Evolutionary conservation across 1,139 yeast genomes (phyloP), one percentile per base, ranked within the genome.

Genomic region (Diutina siamensis): DNA sequence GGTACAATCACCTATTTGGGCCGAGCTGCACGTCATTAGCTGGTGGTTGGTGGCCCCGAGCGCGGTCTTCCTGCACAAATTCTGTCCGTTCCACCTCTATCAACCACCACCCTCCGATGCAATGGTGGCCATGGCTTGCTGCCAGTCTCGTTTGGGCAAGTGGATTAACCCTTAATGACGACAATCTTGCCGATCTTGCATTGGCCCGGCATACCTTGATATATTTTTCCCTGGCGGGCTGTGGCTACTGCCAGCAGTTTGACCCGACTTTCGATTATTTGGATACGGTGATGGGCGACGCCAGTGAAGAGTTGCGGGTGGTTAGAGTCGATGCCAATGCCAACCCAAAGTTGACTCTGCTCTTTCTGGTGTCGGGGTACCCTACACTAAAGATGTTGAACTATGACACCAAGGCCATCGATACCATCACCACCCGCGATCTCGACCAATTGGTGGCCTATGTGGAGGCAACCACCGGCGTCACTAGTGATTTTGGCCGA

Each of bases 371-470:
- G 1, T 44, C 42, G 3, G 52, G 51, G 12, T 70, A 58, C 50
- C 75, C 75, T 2, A 57, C 67, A 0, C 50, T 70, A 28, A 61
- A 59, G 48, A 47, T 69, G 25, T 57, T 65, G 41, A 55, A 68
- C 47, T 56, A 53, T 45, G 47, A 52, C 12, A 60, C 65, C 9
- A 65, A 58, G 52, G 52, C 57, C 46, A 64, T 66, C 12, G 47
- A 49, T 12, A 49, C 54, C 1, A 68, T 57, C 51, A 50, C 49
- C 0, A 52, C 50, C 20, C 51, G 55, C 17, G 53, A 71, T 44
- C 51, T 65, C 13, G 56, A 57, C 5, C 51, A 54, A 15, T 46
- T 70, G 7, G 51, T 60, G 1, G 53, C 55, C 13, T 66, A 60
- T 46, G 50, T 67, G 12, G 48, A 45, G n/a, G 45, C 46, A 9